Percentiles rank a stretch among this genome's conserved stretches.
phyloP scores from a whole-genome alignment of 148 eudicot species.

The Polygonum maritimum region DNA sequence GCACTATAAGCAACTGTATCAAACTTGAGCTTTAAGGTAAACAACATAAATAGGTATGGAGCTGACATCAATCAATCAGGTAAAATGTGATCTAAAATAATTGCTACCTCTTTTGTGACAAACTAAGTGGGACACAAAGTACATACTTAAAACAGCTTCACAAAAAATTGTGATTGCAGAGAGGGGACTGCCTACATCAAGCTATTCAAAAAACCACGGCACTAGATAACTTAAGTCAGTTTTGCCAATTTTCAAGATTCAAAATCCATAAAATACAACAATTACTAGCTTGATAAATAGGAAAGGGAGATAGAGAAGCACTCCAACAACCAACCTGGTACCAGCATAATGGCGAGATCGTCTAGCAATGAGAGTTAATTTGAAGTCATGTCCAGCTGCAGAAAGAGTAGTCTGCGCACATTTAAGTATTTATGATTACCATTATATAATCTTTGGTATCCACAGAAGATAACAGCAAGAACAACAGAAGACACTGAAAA shows the following conservation, averaged over 20 bases:
- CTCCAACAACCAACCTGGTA: slow-evolving; percentile 43
- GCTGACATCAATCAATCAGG: background rate
- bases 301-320: background rate
- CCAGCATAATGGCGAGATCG: slow-evolving; percentile 83
- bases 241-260: background rate
- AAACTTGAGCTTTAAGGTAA: background rate
- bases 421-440: background rate
- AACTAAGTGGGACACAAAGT: background rate
- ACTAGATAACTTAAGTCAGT: background rate
- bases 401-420: slow-evolving; percentile 47
- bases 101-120: background rate
- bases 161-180: background rate
- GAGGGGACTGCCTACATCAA: background rate
- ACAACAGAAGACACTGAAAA: background rate
- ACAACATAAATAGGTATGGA: slow-evolving; percentile 1
- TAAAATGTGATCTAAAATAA: background rate
- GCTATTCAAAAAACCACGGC: background rate
- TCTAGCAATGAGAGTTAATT: slow-evolving; percentile 68
- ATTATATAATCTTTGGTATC: background rate
- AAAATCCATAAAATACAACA: background rate
- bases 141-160: background rate
- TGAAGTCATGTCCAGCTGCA: slow-evolving; percentile 42
- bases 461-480: background rate
- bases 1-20: background rate
- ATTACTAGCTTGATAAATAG: background rate